A percentile compares a stretch with the other conserved stretches of the same genome.
These are phyloP conservation scores for Coemansia sp. DNA, from an alignment of 371 early-diverging fungal species.

Conservation along the genomic window DNA sequence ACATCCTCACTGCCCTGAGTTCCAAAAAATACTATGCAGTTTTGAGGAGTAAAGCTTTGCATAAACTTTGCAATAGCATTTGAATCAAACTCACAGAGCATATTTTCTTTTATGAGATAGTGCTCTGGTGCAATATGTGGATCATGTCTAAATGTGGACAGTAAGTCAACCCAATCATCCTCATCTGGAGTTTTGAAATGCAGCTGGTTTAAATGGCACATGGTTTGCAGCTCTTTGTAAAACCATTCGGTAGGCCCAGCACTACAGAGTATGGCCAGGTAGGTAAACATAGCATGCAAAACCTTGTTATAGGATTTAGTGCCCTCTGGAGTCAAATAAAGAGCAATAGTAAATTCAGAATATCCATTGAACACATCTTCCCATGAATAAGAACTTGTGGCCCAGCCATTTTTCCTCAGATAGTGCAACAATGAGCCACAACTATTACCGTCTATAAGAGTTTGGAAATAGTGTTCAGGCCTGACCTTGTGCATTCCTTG, in stretches of 20 bases:
- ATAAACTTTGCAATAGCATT: slow-evolving; percentile 59
- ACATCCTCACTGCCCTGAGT: slow-evolving; percentile 22
- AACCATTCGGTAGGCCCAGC: slow-evolving; percentile 73
- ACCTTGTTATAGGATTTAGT: slow-evolving; percentile 72
- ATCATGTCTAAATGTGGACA: slow-evolving; percentile 52
- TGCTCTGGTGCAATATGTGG: slow-evolving; percentile 60
- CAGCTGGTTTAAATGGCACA: slow-evolving; percentile 68
- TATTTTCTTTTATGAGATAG: slow-evolving; percentile 65
- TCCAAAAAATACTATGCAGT: slow-evolving; percentile 58
- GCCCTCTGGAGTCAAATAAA: slow-evolving; percentile 67
- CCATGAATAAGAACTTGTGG: slow-evolving; percentile 59
- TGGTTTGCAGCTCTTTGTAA: slow-evolving; percentile 67
- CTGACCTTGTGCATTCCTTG: slow-evolving; percentile 27
- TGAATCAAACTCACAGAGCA: slow-evolving; percentile 62
- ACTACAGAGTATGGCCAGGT: slow-evolving; percentile 74
- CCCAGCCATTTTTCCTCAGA: slow-evolving; percentile 80
- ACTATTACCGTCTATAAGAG: slow-evolving; percentile 73
- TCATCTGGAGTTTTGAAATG: slow-evolving; percentile 69
- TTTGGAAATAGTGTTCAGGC: slow-evolving; percentile 68
- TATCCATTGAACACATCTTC: slow-evolving; percentile 46
- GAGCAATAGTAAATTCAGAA: slow-evolving; percentile 62
- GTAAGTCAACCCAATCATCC: slow-evolving; percentile 21
- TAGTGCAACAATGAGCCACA: slow-evolving; percentile 81
- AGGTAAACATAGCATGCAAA: slow-evolving; percentile 77
- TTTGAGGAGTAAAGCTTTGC: slow-evolving; percentile 61